Base-by-base conservation (phyloP, 768 basidiomycete genomes). In the Pholiota molesta region DNA sequence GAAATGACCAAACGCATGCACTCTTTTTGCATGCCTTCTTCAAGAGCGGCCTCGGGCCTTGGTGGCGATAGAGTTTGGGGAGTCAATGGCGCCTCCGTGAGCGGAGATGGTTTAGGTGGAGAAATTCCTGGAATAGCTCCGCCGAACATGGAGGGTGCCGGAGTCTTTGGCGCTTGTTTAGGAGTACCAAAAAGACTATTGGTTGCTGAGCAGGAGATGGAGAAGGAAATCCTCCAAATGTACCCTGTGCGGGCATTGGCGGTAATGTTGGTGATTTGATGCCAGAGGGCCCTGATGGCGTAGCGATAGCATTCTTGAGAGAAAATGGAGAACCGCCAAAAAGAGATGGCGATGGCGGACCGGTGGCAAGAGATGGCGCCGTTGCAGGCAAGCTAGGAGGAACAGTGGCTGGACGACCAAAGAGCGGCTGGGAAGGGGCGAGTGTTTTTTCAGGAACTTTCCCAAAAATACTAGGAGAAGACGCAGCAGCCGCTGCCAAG, bases 1-100 rank as follows among this genome's bases (percentile, higher is more conserved):
- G 23, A 9, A 13, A 21, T 2, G 14, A 87, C 77, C 35, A 94
- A 76, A 35, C 78, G 51, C 2, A 71, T 66, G 64, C 88, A 88
- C 68, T 93, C 87, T 17, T 80, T 79, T 66, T 91, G 89, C 83
- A 94, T 85, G 10, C 88, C 87, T 57, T 85, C 81, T 62, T 86
- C 82, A 62, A 81, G 66, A 60, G 78, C 62, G 59, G 74, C 61
- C 51, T 74, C 67, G 0, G 65, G 66, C 5, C 60, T 54, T 13
- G 51, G 45, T 2, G 58, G 58, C 5, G 21, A 40, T 6, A 40
- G 55, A 13, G 58, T 1, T 14, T 49, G 26, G 23, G 47, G 47
- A 49, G 47, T 49, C 21, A 26, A 47, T 13, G 47, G 23, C 13
- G 13, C 1, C 13, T 23, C 47, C 13, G 9, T 23, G 8, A 19